Evolutionary conservation across 176 grass and related monocot genomes (phyloP), one percentile per base, ranked within the genome.

Genomic region (Phyllostachys edulis): DNA sequence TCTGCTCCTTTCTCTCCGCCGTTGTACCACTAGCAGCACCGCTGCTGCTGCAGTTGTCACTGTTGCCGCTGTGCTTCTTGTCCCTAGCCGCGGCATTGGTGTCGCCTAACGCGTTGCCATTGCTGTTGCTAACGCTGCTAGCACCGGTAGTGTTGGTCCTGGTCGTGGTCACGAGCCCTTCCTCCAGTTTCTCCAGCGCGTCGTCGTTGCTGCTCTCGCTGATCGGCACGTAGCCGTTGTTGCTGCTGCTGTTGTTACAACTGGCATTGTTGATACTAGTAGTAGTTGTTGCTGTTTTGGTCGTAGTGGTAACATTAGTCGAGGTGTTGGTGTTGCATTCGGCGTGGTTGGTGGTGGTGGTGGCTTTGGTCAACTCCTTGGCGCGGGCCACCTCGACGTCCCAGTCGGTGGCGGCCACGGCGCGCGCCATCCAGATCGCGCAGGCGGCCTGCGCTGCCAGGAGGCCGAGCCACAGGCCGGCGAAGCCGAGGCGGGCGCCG

Each of bases 391-490:
- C 93, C 90, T 99, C 97, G 1, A 47, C 69, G n/a, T 85, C 63
- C 97, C 97, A 99, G 78, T 99, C 86, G 9, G 93, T 99, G 32
- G 70, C 75, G 1, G 90, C 77, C 7, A 99, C 89, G 4, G 75
- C 85, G 34, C 85, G 90, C 10, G 84, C 88, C 97, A 99, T 99
- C 78, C 87, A 85, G 21, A 89, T 32, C 5, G 96, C 93, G 85
- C 97, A 99, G 0, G 91, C 89, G 0, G 70, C 93, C 80, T 99
- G 97, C 57, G 97, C 97, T 1, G 97, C 91, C 0, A 99, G 93
- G 46, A 99, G 87, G 21, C 97, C 97, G 24, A 99, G 69, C 97
- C 97, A 99, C 32, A 99, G 90, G 2, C 93, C 97, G 4, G 91
- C 63, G 83, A 99, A 94, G 20, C 97, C 97, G 29, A 99, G 91